A percentile compares a stretch with the other conserved stretches of the same genome.
Conservation (phyloP, 768 basidiomycete genomes). For the Phlegmacium glaucopus region DNA sequence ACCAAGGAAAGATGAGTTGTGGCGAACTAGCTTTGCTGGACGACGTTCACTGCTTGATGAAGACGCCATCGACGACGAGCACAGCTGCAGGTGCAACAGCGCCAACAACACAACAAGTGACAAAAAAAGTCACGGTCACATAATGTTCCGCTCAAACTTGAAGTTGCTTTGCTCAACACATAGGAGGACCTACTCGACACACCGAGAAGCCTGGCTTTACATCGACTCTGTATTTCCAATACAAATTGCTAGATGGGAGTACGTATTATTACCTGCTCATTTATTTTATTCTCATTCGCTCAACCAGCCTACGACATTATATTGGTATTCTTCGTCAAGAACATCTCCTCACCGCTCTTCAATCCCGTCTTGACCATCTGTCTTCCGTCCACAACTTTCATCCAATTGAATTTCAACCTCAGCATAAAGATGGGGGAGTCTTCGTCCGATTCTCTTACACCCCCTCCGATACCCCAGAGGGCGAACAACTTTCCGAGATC, state of each 20-base stretch:
- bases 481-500: slow-evolving; percentile 41
- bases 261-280: slow-evolving; percentile 23
- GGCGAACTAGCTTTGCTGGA: slow-evolving; percentile 41
- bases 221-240: slow-evolving; percentile 80
- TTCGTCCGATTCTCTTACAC: slow-evolving; percentile 73
- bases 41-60: slow-evolving; percentile 25
- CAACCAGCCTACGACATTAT: slow-evolving; percentile 56
- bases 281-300: slow-evolving; percentile 5
- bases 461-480: slow-evolving; percentile 7
- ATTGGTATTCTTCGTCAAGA: slow-evolving; percentile 61
- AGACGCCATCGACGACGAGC: slow-evolving; percentile 32
- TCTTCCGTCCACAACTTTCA: slow-evolving; percentile 51
- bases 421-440: slow-evolving; percentile 81
- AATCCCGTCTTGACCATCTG: slow-evolving; percentile 46
- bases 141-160: slow-evolving; percentile 5
- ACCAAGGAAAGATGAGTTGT: slow-evolving; percentile 57
- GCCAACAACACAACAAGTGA: slow-evolving; percentile 4
- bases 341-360: slow-evolving; percentile 46
- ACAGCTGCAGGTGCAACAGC: slow-evolving; percentile 19
- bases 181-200: slow-evolving; percentile 12
- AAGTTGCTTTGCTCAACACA: slow-evolving; percentile 9
- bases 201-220: slow-evolving; percentile 58
- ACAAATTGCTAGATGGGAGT: slow-evolving; percentile 72
- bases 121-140: slow-evolving; percentile 18
- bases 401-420: slow-evolving; percentile 60